phyloP scores from a whole-genome alignment of 2,329 filamentous ascomycete genomes.

The Penicillium glabrum region DNA sequence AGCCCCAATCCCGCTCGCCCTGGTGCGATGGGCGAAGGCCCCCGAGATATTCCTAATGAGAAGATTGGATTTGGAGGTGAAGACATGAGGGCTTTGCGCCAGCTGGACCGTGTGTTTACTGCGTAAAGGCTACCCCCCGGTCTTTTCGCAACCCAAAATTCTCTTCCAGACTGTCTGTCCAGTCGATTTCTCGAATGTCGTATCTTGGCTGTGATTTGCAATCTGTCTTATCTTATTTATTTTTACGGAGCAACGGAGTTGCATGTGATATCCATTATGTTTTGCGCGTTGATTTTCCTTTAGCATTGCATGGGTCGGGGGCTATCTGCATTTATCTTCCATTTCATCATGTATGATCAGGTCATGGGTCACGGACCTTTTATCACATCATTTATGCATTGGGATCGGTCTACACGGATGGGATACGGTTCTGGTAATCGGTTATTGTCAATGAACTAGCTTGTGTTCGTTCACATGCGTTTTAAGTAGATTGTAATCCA shows the following conservation, averaged over 20 bases:
- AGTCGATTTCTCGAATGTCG: background rate
- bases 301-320: slow-evolving; percentile 25
- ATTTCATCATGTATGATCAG: slow-evolving; percentile 9
- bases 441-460: background rate
- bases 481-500: background rate
- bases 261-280: slow-evolving; percentile 21
- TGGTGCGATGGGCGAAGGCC: slow-evolving; percentile 35
- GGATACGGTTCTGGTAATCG: slow-evolving; percentile 9
- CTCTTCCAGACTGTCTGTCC: background rate
- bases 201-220: background rate
- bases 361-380: slow-evolving; percentile 11
- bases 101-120: slow-evolving; percentile 59
- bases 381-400: slow-evolving; percentile 22
- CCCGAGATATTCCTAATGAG: slow-evolving; percentile 57
- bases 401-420: slow-evolving; percentile 24
- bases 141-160: background rate
- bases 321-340: slow-evolving; percentile 15
- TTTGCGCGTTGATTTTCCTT: slow-evolving; percentile 12
- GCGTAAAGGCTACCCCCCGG: slow-evolving; percentile 20
- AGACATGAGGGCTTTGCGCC: slow-evolving; percentile 64
- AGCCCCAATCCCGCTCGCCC: slow-evolving; percentile 12
- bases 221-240: background rate
- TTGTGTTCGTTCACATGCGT: background rate
- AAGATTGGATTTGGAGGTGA: slow-evolving; percentile 59
- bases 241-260: slow-evolving; percentile 4